Percentiles rank a stretch among this genome's conserved stretches.
Conservation (phyloP, 2,329 filamentous ascomycete genomes). For the Beauveria bassiana region DNA sequence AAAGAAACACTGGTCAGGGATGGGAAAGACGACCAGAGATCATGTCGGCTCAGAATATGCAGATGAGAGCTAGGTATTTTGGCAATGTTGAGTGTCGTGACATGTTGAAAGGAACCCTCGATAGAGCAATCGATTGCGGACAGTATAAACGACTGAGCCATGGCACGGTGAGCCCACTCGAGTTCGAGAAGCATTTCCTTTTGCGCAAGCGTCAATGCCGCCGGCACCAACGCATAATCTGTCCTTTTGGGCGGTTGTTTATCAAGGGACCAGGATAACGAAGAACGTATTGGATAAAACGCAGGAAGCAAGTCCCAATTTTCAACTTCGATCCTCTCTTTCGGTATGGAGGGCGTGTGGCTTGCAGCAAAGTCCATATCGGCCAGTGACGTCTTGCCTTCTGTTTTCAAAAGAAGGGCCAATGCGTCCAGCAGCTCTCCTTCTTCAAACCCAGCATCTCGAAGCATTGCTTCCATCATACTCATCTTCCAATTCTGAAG, state of each 20-base stretch:
- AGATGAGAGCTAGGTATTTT: conserved; percentile 57
- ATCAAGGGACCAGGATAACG: rapidly evolving
- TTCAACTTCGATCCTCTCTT: not conserved
- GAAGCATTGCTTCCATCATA: conserved; percentile 29
- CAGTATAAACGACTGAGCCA: conserved; percentile 60
- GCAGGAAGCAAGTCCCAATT: not conserved
- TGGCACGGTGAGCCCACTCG: conserved; percentile 60
- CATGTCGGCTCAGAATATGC: conserved; percentile 42
- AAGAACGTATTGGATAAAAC: not conserved
- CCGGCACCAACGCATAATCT: conserved; percentile 39
- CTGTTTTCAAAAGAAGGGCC: conserved; percentile 27
- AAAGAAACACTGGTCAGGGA: conserved; percentile 47
- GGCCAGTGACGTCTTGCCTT: conserved; percentile 21
- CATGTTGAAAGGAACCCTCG: conserved; percentile 38
- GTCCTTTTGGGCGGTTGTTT: conserved; percentile 13
- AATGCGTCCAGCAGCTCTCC: conserved; percentile 26
- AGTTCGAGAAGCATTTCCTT: conserved; percentile 62
- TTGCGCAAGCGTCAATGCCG: conserved; percentile 52
- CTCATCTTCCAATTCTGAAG: conserved; percentile 23
- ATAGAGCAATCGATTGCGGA: conserved; percentile 51
- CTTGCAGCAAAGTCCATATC: conserved; percentile 28
- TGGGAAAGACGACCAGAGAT: conserved; percentile 56
- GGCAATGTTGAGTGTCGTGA: conserved; percentile 55
- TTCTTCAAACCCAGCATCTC: conserved; percentile 27
- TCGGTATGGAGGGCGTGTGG: conserved; percentile 3